These are phyloP conservation scores for Neofusicoccum umdonicola DNA, from an alignment of 2,329 filamentous ascomycete genomes.

Conservation along the genomic window DNA sequence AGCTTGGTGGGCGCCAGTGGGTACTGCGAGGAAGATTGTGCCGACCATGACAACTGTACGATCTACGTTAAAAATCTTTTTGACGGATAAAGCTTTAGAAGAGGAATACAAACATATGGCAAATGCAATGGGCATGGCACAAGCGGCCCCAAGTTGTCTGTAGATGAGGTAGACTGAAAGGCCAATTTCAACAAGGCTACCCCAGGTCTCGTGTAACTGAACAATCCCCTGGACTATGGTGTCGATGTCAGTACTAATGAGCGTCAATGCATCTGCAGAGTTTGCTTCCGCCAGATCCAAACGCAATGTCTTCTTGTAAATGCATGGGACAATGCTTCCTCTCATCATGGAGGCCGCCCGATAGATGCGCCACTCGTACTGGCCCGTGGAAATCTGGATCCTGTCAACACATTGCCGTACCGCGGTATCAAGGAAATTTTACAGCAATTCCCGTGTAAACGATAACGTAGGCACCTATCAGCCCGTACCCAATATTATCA, in stretches of 20 bases:
- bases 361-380: slow-evolving; percentile 16
- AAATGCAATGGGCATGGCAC: slow-evolving; percentile 45
- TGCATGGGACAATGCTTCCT: slow-evolving; percentile 45
- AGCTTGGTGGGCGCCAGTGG: slow-evolving; percentile 41
- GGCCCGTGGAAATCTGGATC: slow-evolving; percentile 36
- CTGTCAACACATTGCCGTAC: slow-evolving; percentile 10
- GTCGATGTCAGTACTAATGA: slow-evolving; percentile 6
- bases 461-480: slow-evolving; percentile 44
- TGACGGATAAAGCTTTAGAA: neutral
- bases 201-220: slow-evolving; percentile 40
- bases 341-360: slow-evolving; percentile 39
- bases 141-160: slow-evolving; percentile 43
- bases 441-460: slow-evolving; percentile 45
- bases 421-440: slow-evolving; percentile 22
- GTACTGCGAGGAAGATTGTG: slow-evolving; percentile 36
- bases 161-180: slow-evolving; percentile 46
- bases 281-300: neutral
- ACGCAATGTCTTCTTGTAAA: slow-evolving; percentile 47
- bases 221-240: neutral
- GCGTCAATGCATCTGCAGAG: neutral
- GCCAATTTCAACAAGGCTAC: slow-evolving; percentile 44
- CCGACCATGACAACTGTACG: slow-evolving; percentile 25
- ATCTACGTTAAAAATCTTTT: neutral
- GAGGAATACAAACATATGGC: slow-evolving; percentile 28
- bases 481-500: slow-evolving; percentile 39